phyloP scores from a whole-genome alignment of 2,329 filamentous ascomycete genomes.

The Aspergillus tanneri region DNA sequence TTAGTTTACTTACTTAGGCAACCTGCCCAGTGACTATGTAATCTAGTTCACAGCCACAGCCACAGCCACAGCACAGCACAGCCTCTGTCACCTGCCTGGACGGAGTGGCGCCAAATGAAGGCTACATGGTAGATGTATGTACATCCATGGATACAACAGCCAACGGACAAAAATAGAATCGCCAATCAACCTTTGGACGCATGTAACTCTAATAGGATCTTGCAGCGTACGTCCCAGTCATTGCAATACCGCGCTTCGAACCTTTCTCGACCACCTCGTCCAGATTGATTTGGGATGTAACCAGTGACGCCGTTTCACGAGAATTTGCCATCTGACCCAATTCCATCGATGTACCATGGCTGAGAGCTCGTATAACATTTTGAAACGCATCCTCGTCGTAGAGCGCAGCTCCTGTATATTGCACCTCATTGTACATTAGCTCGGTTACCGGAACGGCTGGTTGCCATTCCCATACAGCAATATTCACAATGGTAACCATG shows the following conservation, averaged over 20 bases:
- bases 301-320: constrained; percentile 58
- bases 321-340: constrained; percentile 41
- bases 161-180: too few relatives aligned
- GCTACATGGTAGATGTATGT: too few relatives aligned
- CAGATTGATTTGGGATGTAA: constrained; percentile 58
- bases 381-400: constrained; percentile 57
- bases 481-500: constrained; percentile 61
- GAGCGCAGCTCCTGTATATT: constrained; percentile 50
- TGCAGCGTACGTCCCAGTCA: constrained; percentile 62
- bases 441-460: constrained; percentile 56
- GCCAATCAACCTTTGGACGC: too few relatives aligned
- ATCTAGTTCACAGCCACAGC: too few relatives aligned
- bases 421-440: constrained; percentile 55
- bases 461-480: constrained; percentile 63
- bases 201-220: constrained; percentile 49
- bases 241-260: constrained; percentile 55
- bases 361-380: constrained; percentile 56
- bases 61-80: too few relatives aligned
- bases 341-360: constrained; percentile 16
- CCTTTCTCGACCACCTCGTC: constrained; percentile 56
- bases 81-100: too few relatives aligned
- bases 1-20: too few relatives aligned
- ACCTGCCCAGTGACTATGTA: too few relatives aligned
- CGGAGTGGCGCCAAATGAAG: too few relatives aligned
- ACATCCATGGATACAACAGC: too few relatives aligned